phyloP scores from a whole-genome alignment of 2,329 filamentous ascomycete species.

The Celoporthe dispersa region DNA sequence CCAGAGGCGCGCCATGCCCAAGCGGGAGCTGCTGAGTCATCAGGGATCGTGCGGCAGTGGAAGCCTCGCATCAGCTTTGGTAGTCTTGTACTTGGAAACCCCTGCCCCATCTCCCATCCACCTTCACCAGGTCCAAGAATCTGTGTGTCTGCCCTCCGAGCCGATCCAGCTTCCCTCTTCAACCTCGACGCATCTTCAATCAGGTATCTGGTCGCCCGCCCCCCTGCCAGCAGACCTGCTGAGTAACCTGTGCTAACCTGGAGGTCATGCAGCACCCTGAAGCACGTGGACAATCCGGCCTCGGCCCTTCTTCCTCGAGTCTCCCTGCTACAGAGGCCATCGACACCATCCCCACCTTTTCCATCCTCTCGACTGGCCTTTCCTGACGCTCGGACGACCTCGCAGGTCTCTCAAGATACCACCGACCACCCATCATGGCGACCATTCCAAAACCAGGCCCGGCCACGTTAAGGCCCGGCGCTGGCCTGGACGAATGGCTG shows the following conservation, averaged over 20 bases:
- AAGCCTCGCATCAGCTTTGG: neutral
- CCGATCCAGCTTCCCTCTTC: neutral
- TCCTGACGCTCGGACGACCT: neutral
- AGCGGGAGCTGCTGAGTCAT: neutral
- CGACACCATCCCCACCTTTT: neutral
- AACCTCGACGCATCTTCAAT: too few species aligned
- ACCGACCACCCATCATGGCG: conserved; percentile 43
- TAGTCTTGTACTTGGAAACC: conserved; percentile 6
- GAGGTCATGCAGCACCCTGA: conserved; percentile 20
- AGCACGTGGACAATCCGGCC: conserved; percentile 20
- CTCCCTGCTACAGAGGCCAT: neutral
- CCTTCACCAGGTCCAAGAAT: neutral
- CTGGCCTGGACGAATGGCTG: conserved; percentile 93
- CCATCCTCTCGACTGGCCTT: neutral
- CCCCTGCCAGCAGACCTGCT: neutral
- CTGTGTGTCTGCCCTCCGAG: neutral
- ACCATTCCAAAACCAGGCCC: conserved; percentile 86
- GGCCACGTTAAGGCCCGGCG: conserved; percentile 80
- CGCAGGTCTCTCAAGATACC: conserved; percentile 8
- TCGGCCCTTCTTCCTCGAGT: conserved; percentile 14
- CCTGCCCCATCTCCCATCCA: conserved; percentile 10
- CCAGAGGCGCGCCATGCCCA: neutral
- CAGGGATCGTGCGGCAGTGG: neutral
- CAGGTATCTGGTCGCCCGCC: neutral
- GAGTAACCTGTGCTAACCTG: conserved; percentile 10